Percentiles rank a stretch among this genome's conserved stretches.
phyloP scores from a whole-genome alignment of 163 green algal species.

The Prototheca wickerhamii region DNA sequence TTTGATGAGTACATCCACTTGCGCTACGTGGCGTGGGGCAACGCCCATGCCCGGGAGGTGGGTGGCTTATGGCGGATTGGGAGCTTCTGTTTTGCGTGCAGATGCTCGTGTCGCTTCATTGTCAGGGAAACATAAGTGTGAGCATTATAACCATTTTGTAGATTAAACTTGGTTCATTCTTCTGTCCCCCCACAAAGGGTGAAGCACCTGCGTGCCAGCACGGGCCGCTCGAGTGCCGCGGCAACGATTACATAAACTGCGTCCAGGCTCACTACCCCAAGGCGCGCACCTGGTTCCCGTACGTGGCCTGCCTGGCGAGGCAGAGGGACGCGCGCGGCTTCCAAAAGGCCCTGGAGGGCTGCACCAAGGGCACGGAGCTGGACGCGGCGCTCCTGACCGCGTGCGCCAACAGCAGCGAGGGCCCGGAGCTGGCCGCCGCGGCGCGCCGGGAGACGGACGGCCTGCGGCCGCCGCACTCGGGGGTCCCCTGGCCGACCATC shows the following conservation, averaged over 20 bases:
- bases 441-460: not conserved
- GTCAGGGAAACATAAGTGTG: too few relatives aligned
- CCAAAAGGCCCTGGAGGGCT: not conserved
- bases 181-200: not conserved
- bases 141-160: too few relatives aligned
- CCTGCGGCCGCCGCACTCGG: conserved; percentile 1
- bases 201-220: conserved; percentile 6
- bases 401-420: not conserved
- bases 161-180: too few relatives aligned
- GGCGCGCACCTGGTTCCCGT: conserved; percentile 7
- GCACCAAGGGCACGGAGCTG: not conserved
- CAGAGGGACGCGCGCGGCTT: not conserved
- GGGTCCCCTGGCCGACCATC: conserved; percentile 14
- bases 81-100: not conserved
- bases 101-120: not conserved
- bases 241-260: conserved; percentile 12
- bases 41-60: not conserved
- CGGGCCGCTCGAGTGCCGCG: conserved; percentile 9
- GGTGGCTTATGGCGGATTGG: not conserved
- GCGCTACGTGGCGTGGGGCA: conserved; percentile 15
- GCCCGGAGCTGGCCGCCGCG: not conserved
- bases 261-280: conserved; percentile 1
- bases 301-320: conserved; percentile 8
- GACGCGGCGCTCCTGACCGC: not conserved
- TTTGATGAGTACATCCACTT: not conserved